These are phyloP conservation scores for Ramaria sp. DNA, from an alignment of 768 basidiomycete species.

Conservation along the genomic window DNA sequence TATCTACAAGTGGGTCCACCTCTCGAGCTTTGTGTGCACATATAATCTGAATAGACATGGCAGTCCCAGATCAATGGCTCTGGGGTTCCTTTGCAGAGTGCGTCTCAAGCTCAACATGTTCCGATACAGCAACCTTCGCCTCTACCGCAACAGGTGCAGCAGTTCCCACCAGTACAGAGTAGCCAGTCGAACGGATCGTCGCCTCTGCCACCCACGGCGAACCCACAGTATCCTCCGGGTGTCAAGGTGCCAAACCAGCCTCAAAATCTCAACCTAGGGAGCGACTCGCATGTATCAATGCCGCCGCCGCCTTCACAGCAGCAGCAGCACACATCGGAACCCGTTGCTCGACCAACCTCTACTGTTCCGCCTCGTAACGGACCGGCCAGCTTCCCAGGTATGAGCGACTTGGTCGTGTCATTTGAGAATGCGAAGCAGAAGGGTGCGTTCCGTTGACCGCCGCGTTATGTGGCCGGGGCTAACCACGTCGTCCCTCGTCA, in stretches of 20 bases:
- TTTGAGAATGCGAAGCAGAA: slow-evolving; percentile 97
- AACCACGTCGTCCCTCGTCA: background rate
- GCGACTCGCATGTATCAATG: slow-evolving; percentile 8
- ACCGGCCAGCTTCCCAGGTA: slow-evolving; percentile 45
- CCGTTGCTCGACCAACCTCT: slow-evolving; percentile 41
- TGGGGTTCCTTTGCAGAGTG: slow-evolving; percentile 15
- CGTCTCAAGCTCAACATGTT: slow-evolving; percentile 29
- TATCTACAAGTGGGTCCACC: slow-evolving; percentile 34
- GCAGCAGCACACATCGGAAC: slow-evolving; percentile 15
- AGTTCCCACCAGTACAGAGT: slow-evolving; percentile 15
- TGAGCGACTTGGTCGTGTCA: slow-evolving; percentile 88
- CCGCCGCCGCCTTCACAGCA: slow-evolving; percentile 16
- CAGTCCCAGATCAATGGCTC: slow-evolving; percentile 3
- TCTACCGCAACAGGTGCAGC: slow-evolving; percentile 39
- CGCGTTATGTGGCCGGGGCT: background rate
- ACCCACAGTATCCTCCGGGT: slow-evolving; percentile 59
- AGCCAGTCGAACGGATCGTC: slow-evolving; percentile 18
- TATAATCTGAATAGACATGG: background rate
- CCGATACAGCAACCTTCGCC: slow-evolving; percentile 32
- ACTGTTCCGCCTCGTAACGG: slow-evolving; percentile 19
- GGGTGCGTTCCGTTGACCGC: slow-evolving; percentile 44
- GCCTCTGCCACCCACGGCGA: slow-evolving; percentile 21
- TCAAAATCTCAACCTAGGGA: slow-evolving; percentile 1
- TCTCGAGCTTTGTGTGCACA: background rate
- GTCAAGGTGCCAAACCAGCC: slow-evolving; percentile 40